Evolutionary conservation across 2,329 filamentous ascomycete species (phyloP), one percentile per base, ranked within the genome.

Genomic region (Colletotrichum abscissum): DNA sequence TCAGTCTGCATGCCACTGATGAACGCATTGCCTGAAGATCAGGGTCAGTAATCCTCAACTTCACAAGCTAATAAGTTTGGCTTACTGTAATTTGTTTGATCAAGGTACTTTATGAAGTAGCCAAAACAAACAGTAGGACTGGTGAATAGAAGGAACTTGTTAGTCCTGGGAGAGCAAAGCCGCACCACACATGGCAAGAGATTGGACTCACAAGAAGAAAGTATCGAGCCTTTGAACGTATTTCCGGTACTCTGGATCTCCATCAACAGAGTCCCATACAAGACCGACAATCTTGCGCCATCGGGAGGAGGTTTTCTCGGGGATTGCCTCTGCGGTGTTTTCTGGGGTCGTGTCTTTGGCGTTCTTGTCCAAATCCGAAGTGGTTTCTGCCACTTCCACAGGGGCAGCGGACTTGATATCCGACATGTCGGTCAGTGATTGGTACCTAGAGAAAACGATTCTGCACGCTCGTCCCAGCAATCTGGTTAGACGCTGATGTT

Each of bases 31-130:
- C 78, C 74, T 56, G 8, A 12, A 2, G 7, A 11, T 8, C 26
- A 9, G 24, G 0, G 1, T 71, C 3, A 71, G 8, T 11, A 30
- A 49, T 59, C 60, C 5, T 75, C 24, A 46, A 74, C 75, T 2
- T 33, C 3, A 33, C 35, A 46, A 57, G 9, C 11, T 1, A n/a
- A 11, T n/a, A 5, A 62, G 58, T 14, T 4, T 3, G 2, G 12
- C 68, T 56, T 22, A 68, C 68, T 78, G 14, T 84, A 78, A 49
- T 83, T 84, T 12, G 78, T 71, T 56, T 79, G 78, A 56, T 80
- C 78, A 4, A 80, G 67, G 38, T 78, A 78, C 64, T 80, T 69
- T 52, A 69, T 72, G 24, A 72, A 72, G 30, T 69, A 68, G 0
- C 69, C 65, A 1, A 69, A n/a, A n/a, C 69, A 69, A 16, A 69